Base-by-base conservation (phyloP, 2,329 filamentous ascomycete species). In the Cercospora sp. region DNA sequence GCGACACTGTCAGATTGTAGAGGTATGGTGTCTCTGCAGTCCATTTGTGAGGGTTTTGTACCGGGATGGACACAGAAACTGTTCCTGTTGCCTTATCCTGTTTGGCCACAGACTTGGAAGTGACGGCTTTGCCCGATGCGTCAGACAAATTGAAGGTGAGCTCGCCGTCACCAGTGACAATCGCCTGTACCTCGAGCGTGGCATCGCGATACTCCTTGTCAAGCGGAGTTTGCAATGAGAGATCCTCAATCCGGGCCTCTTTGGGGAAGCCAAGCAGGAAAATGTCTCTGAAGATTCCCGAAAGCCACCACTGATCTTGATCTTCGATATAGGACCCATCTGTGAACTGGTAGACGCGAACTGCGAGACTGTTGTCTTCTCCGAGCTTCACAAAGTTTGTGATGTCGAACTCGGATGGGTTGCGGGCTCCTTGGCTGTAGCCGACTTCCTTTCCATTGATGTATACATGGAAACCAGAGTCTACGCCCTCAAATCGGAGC, bases 261-360 rank as follows among this genome's bases (percentile, higher is more conserved):
- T 53, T 37, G 0, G 87, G 85, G 66, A 90, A 87, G 0, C 84
- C 83, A 9, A 90, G 76, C 5, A 91, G 80, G 61, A 86, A 83
- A 0, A 91, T 89, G 74, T 91, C 89, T 21, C 89, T 83, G 74
- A 90, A 91, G 45, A 91, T 91, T 5, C 86, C 75, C 6, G 69
- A 72, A 12, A 75, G 66, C 66, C 74, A 71, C 75, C 74, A 77
- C 58, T 76, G 74, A 37, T 74, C 73, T 45, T 74, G 73, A 21
- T 91, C 88, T 76, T 91, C 89, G 37, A 91, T 88, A 72, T 91
- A 91, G 0, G 86, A 86, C 1, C 87, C 89, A 71, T 91, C 89
- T 37, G 85, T 90, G 82, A 87, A 90, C 74, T 91, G 88, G 70
- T 91, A 91, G 0, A 91, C 90, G n/a, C 85, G 82, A 0, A 91